Percentiles rank a stretch among this genome's conserved stretches.
Conservation (phyloP, 2,329 filamentous ascomycete species). For the Pseudocercospora eumusae region DNA sequence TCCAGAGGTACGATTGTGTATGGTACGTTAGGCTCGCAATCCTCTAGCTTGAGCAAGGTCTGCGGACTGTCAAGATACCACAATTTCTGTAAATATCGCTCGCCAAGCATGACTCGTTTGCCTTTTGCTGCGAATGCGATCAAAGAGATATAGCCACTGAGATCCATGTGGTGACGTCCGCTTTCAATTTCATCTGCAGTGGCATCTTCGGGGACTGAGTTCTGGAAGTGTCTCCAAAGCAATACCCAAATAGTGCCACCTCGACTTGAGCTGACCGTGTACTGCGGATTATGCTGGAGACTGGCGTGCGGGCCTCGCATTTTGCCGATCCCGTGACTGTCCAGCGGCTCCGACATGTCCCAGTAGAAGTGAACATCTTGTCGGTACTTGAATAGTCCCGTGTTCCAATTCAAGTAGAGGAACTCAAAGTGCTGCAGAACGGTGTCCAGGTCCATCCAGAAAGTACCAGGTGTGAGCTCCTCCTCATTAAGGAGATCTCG, state of each 20-base stretch:
- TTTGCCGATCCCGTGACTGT: conserved; percentile 34
- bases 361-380: conserved; percentile 91
- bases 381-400: conserved; percentile 73
- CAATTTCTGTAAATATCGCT: conserved; percentile 69
- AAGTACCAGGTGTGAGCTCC: conserved; percentile 66
- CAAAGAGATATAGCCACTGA: conserved; percentile 79
- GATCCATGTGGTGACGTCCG: conserved; percentile 45
- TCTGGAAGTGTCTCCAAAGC: conserved; percentile 75
- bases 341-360: conserved; percentile 55
- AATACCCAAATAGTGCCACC: conserved; percentile 77
- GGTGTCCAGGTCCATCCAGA: conserved; percentile 90
- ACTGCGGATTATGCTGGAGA: conserved; percentile 66
- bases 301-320: conserved; percentile 68
- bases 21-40: conserved; percentile 53
- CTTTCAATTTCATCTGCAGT: conserved; percentile 43
- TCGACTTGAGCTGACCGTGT: conserved; percentile 54
- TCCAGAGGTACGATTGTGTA: conserved; percentile 73
- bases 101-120: conserved; percentile 70
- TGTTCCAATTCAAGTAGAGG: conserved; percentile 97
- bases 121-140: conserved; percentile 75
- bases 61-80: conserved; percentile 95
- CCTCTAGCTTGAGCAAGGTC: conserved; percentile 75
- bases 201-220: conserved; percentile 31
- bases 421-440: conserved; percentile 92
- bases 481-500: conserved; percentile 43